phyloP scores from a whole-genome alignment of 139 green algal genomes.

The Eudorina sp. region DNA sequence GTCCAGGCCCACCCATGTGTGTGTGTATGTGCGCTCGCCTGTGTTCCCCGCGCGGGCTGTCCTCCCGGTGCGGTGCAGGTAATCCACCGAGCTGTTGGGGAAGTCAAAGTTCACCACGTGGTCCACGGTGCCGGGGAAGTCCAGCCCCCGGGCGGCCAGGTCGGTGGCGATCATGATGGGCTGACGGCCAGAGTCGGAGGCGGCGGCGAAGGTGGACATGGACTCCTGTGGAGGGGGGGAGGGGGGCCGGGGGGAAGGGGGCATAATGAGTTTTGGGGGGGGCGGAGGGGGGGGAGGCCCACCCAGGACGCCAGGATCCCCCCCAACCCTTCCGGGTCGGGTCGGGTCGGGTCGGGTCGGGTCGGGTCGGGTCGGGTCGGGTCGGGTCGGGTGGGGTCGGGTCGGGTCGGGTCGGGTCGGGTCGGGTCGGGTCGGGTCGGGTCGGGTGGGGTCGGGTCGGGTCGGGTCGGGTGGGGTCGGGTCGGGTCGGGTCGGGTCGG shows the following conservation, averaged over 20 bases:
- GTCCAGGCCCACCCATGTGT: too few relatives aligned
- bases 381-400: too few relatives aligned
- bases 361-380: too few relatives aligned
- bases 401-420: too few relatives aligned
- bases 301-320: too few relatives aligned
- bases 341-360: too few relatives aligned
- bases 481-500: too few relatives aligned
- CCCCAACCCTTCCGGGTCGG: too few relatives aligned
- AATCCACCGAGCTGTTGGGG: constrained; percentile 85
- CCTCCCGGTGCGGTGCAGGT: constrained; percentile 92
- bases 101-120: constrained; percentile 99
- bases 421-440: too few relatives aligned
- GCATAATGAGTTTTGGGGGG: neutral
- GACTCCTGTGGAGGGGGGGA: constrained; percentile 36
- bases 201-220: constrained; percentile 69
- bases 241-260: neutral
- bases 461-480: too few relatives aligned
- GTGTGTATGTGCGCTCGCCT: too few relatives aligned
- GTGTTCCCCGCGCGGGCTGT: constrained; percentile 87
- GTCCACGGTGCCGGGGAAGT: constrained; percentile 93
- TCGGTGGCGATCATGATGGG: constrained; percentile 90
- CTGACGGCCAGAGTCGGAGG: neutral
- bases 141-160: constrained; percentile 93
- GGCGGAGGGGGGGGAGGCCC: neutral
- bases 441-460: too few relatives aligned